Evolutionary conservation across 306 rosid species (phyloP), one percentile per base, ranked within the genome.

Genomic region (Castanea mollissima): DNA sequence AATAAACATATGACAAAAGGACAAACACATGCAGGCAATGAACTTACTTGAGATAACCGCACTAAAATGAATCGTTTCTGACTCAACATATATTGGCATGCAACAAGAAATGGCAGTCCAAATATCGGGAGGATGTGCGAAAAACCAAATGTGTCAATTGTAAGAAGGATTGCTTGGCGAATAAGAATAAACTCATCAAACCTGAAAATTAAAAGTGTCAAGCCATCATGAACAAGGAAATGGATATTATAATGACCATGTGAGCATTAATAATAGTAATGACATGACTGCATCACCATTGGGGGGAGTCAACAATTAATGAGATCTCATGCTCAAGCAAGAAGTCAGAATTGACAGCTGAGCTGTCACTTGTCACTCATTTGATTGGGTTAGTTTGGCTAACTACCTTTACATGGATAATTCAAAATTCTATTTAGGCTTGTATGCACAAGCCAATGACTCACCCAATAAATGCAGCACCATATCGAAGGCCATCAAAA

Each of bases 391-490:
- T 11, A 58, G 41, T 69, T 70, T 34, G 67, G 77, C 65, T 70
- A 58, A 65, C 76, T 29, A 74, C 63, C 77, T 23, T 35, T 63
- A 27, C 31, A 71, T 51, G 31, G 74, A 41, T 44, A 14, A 72
- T 19, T 23, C 49, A 31, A 76, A 44, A 74, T 35, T 60, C 25
- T 21, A 20, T 63, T 44, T 41, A 78, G 69, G 70, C 56, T 76
- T 44, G 55, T 44, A n/a, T 9, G 20, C 14, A 81, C 41, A 74
- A 56, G 34, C 55, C 34, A 13, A 74, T 38, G 74, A 87, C 81
- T 83, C 79, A 91, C 99, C 99, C 98, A n/a, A 91, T 87, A 89
- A 95, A 92, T 69, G 98, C 99, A 85, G 99, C 99, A 65, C 92
- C 94, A 76, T 95, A 95, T 69, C 92, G 97, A 71, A 95, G 97